Base-by-base conservation (phyloP, 2,329 filamentous ascomycete genomes). In the Sordariomycetes sp. region DNA sequence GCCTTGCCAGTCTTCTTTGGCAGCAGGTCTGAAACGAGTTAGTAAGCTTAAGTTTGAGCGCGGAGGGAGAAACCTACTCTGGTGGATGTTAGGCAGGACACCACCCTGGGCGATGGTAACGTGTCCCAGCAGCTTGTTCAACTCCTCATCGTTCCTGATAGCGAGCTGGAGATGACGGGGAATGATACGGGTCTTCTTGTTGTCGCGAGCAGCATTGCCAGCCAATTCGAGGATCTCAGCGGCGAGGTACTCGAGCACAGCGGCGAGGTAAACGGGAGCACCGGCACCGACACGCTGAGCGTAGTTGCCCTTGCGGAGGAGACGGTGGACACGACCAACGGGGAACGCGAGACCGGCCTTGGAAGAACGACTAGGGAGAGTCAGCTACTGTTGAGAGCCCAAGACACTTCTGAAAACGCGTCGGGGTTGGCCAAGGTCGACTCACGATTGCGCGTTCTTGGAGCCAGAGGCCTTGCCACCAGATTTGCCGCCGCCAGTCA, bases 181-280 rank as follows among this genome's bases (percentile, higher is more conserved):
- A 42, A 96, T 98, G 72, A 98, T 98, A 83, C 92, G 88, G 46
- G 90, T 98, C 84, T 96, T 96, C 86, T 98, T 98, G 82, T 96
- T 95, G 72, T 98, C 92, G 54, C 92, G 90, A 45, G 92, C 92
- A 55, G 92, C 92, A 66, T 98, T 98, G 54, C 92, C 92, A 63
- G 92, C 92, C 70, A 98, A 72, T 71, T 98, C 92, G 57, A 98
- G 87, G 53, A 98, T 95, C 74, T 98, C 92, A 48, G 92, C 92
- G 50, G 92, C 90, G 40, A 98, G 83, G 63, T 98, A 98, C 71
- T 98, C 92, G 32, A 98, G 86, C 36, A 98, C 92, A 37, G 90
- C 90, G 47, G 90, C 90, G 46, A 96, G 83, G 65, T 96, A 96
- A 57, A 96, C 90, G 46, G 90, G 90, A 49, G 90, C 90, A 75